These are phyloP conservation scores for Crithidia sp. DNA, from an alignment of 208 protist genomes.

Conservation along the genomic window DNA sequence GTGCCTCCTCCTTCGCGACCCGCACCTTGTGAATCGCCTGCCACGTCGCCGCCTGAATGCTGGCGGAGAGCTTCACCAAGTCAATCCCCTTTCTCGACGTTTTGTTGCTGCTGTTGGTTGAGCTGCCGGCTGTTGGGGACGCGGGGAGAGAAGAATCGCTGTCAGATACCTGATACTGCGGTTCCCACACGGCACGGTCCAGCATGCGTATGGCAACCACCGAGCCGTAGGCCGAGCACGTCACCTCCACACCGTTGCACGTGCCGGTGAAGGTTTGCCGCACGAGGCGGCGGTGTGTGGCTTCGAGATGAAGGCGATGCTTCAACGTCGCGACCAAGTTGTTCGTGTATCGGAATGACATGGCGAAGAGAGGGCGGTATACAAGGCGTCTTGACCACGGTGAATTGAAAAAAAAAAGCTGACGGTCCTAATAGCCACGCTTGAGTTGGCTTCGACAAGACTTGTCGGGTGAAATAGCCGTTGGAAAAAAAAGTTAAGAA, in stretches of 20 bases:
- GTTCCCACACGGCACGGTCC: constrained; percentile 59
- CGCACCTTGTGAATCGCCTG: constrained; percentile 66
- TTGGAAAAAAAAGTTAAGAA: too few relatives aligned
- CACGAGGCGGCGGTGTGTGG: constrained; percentile 62
- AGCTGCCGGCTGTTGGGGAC: neutral
- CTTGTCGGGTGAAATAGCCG: too few relatives aligned
- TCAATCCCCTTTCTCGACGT: constrained; percentile 34
- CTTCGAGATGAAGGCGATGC: constrained; percentile 81
- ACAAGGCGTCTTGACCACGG: too few relatives aligned
- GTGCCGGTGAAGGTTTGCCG: constrained; percentile 62
- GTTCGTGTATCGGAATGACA: constrained; percentile 92
- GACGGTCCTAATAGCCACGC: too few relatives aligned
- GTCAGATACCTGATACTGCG: constrained; percentile 50
- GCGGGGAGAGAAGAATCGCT: neutral
- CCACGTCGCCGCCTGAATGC: constrained; percentile 76
- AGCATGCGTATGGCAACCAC: constrained; percentile 63
- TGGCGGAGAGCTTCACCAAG: constrained; percentile 57
- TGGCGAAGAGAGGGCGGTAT: constrained; percentile 3
- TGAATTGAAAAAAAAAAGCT: too few relatives aligned
- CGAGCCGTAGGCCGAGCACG: constrained; percentile 73
- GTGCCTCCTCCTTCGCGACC: constrained; percentile 73
- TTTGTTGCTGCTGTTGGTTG: neutral
- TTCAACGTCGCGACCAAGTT: constrained; percentile 80
- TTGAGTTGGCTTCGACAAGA: too few relatives aligned
- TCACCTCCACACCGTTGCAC: constrained; percentile 82